These are phyloP conservation scores for Clathrospora elynae DNA, from an alignment of 2,329 filamentous ascomycete species.

Conservation along the genomic window DNA sequence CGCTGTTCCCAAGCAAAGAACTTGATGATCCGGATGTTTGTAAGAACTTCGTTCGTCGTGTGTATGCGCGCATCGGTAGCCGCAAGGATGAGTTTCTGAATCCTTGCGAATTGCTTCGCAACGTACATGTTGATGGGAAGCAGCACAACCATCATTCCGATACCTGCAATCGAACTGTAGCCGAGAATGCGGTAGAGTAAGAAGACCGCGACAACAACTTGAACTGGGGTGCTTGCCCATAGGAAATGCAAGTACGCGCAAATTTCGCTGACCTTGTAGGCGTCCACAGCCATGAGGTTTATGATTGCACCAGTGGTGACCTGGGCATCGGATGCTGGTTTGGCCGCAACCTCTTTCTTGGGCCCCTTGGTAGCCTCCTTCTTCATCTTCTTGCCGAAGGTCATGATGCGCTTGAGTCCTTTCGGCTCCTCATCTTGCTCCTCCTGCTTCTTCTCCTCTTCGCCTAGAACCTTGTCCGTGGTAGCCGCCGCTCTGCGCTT, in stretches of 20 bases:
- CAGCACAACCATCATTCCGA: slow-evolving; percentile 85
- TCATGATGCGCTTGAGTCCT: slow-evolving; percentile 54
- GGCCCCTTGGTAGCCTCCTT: slow-evolving; percentile 50
- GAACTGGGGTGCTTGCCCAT: slow-evolving; percentile 88
- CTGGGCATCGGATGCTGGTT: slow-evolving; percentile 64
- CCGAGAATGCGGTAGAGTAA: slow-evolving; percentile 91
- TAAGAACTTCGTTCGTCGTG: slow-evolving; percentile 92
- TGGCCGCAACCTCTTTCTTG: slow-evolving; percentile 35
- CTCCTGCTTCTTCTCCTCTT: slow-evolving; percentile 53
- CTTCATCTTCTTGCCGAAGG: slow-evolving; percentile 67
- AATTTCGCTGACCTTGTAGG: slow-evolving; percentile 96
- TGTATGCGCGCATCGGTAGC: slow-evolving; percentile 96
- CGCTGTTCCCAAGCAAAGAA: slow-evolving; percentile 98
- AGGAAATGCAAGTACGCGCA: slow-evolving; percentile 95
- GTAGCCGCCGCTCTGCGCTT: slow-evolving; percentile 82
- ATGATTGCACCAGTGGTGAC: slow-evolving; percentile 98
- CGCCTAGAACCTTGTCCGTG: slow-evolving; percentile 74
- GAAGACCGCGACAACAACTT: slow-evolving; percentile 78
- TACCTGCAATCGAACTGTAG: slow-evolving; percentile 89
- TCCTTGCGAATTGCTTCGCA: slow-evolving; percentile 79
- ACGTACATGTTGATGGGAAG: slow-evolving; percentile 90
- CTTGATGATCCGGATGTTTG: slow-evolving; percentile 98
- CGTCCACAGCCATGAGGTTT: slow-evolving; percentile 99
- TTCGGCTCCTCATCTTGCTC: slow-evolving; percentile 49
- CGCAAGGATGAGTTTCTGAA: slow-evolving; percentile 88